Conservation (phyloP, 1,284 basidiomycete species). For the Rhodotorula sp. region DNA sequence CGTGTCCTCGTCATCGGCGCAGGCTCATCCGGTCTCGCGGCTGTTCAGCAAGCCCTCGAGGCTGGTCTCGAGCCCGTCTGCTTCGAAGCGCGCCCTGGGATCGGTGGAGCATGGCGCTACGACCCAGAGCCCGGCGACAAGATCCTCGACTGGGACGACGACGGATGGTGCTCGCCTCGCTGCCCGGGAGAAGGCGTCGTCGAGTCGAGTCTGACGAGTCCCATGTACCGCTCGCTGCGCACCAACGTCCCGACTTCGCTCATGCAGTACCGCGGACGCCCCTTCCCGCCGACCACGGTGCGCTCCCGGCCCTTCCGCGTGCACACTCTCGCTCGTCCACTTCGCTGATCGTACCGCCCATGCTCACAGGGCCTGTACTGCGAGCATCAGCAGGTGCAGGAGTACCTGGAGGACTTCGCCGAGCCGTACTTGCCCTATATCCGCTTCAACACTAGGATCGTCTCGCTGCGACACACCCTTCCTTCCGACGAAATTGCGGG, state of each 20-base stretch:
- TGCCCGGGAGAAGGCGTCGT: conserved; percentile 6
- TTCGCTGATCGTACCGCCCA: too few relatives aligned
- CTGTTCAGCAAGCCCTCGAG: conserved; percentile 50
- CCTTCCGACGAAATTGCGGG: background rate
- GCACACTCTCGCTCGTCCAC: too few relatives aligned
- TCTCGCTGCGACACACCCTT: conserved; percentile 41
- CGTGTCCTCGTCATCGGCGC: conserved; percentile 51
- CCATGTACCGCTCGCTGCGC: conserved; percentile 2
- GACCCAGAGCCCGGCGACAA: conserved; percentile 22
- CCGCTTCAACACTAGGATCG: conserved; percentile 51
- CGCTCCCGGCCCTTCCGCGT: background rate
- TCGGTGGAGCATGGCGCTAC: conserved; percentile 52
- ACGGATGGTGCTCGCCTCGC: conserved; percentile 19
- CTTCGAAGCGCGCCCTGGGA: conserved; percentile 41
- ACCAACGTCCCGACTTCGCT: conserved; percentile 41
- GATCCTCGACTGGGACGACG: conserved; percentile 21
- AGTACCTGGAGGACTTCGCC: conserved; percentile 53
- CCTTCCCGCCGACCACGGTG: conserved; percentile 39
- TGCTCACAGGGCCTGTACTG: conserved; percentile 30
- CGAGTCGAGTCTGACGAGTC: conserved; percentile 1
- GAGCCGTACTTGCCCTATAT: conserved; percentile 45
- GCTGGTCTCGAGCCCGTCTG: conserved; percentile 34
- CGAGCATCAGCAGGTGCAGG: conserved; percentile 42
- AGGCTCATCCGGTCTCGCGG: conserved; percentile 53
- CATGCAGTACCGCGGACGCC: conserved; percentile 49